Evolutionary conservation across 148 eudicot species (phyloP), one percentile per base, ranked within the genome.

Genomic region (Rhododendron williamsianum): DNA sequence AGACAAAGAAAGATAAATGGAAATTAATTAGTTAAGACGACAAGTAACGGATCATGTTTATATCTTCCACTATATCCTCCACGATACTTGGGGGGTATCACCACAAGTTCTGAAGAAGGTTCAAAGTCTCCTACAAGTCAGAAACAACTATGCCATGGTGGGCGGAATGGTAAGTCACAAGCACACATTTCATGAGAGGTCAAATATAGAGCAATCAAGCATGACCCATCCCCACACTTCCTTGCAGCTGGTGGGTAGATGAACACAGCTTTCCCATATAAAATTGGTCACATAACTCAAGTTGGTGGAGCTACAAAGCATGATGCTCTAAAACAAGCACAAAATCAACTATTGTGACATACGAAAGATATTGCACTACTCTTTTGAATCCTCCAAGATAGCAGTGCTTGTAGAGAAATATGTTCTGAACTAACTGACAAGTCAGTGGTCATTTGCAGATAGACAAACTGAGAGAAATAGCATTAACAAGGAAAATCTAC

Each of bases 141-240:
- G 69, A 15, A 60, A 82, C 35, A 78, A 84, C 71, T 38, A 33
- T 38, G 30, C 27, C 21, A 46, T 63, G 72, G 35, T 56, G 76
- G 80, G 76, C 48, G 23, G 35, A 83, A 19, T 56, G 27, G 83
- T 19, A 19, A 23, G 69, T 30, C 78, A 46, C 41, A 16, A 27
- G 18, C 58, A 65, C 84, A 12, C 46, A 51, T 33, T 72, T 49
- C 65, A 51, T 72, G 36, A 4, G 25, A 25, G 54, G 43, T 33
- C 41, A 19, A 30, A 83, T 69, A 76, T 48, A 69, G 2, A 23
- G 63, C 76, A 69, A 46, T 9, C 77, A 82, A 67, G 60, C 63
- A 71, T 69, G 78, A 83, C 78, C 85, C 18, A 30, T 19, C 78
- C 85, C 78, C 46, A 27, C 30, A 45, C 78, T 69, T 71, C 83